Percentiles rank a stretch among this genome's conserved stretches.
Evolutionary conservation across 1,284 basidiomycete genomes (phyloP).

Genomic region (Leccinum subrobustum): DNA sequence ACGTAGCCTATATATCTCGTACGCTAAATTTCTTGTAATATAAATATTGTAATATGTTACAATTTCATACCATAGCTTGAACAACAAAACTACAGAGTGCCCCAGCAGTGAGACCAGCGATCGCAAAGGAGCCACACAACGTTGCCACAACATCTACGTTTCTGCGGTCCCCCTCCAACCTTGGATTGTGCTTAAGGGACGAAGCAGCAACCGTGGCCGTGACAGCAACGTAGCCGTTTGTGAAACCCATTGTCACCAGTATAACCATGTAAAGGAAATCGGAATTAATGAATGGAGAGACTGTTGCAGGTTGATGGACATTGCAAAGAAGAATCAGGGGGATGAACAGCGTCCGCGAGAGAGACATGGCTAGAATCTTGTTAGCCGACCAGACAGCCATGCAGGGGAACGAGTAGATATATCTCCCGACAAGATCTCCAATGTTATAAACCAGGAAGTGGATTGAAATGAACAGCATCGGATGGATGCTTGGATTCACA

Average conservation of each 20-base stretch:
- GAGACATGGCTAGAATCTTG: conserved; percentile 60
- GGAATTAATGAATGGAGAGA: conserved; percentile 61
- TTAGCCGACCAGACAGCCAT: conserved; percentile 67
- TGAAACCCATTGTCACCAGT: conserved; percentile 68
- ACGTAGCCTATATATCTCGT: conserved; percentile 4
- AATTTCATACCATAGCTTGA: conserved; percentile 54
- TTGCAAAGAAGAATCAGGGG: conserved; percentile 87
- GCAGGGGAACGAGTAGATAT: conserved; percentile 64
- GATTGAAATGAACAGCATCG: conserved; percentile 65
- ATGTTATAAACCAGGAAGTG: conserved; percentile 76
- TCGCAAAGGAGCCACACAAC: conserved; percentile 75
- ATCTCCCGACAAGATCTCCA: conserved; percentile 79
- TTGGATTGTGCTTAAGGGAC: conserved; percentile 70
- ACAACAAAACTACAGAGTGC: conserved; percentile 80
- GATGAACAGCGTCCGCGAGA: conserved; percentile 75
- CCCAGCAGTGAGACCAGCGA: conserved; percentile 73
- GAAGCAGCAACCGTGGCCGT: conserved; percentile 72
- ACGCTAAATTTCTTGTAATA: neutral
- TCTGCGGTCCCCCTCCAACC: conserved; percentile 58
- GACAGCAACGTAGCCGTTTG: conserved; percentile 75
- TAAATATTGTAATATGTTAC: neutral
- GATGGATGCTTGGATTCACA: conserved; percentile 55
- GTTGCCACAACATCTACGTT: conserved; percentile 85
- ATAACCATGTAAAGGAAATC: conserved; percentile 76
- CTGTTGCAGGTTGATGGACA: conserved; percentile 44